Percentiles rank a stretch among this genome's conserved stretches.
Evolutionary conservation across 108 stramenopile species (phyloP).

Genomic region (Cylindrotheca fusiformis): DNA sequence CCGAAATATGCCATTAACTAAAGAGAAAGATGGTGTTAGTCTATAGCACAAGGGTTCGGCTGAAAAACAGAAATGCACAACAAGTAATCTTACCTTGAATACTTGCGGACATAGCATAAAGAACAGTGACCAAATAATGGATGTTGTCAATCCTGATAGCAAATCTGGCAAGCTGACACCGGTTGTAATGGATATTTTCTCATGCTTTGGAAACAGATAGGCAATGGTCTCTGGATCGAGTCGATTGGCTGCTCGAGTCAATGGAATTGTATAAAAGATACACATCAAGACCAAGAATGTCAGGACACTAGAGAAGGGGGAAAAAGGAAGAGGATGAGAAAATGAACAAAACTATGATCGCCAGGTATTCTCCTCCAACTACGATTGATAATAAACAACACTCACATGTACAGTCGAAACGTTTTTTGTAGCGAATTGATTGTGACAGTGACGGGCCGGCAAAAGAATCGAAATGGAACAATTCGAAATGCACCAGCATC

Average conservation of each 20-base stretch:
- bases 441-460: conserved; percentile 83
- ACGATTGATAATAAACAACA: no score
- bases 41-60: not conserved
- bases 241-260: not conserved
- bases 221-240: not conserved
- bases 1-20: conserved; percentile 65
- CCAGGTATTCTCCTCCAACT: no score
- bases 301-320: no score
- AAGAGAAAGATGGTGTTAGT: not conserved
- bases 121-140: not conserved
- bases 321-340: no score
- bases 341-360: no score
- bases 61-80: not conserved
- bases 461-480: conserved; percentile 75
- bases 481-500: conserved; percentile 78
- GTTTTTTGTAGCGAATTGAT: conserved; percentile 61
- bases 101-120: conserved; percentile 64
- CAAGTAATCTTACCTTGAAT: conserved; percentile 56
- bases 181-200: not conserved
- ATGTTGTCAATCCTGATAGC: not conserved
- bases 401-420: conserved; percentile 44
- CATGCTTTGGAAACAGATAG: not conserved
- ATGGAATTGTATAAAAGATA: not conserved
- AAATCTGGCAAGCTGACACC: not conserved
- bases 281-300: not conserved